A percentile compares a stretch with the other conserved stretches of the same genome.
Evolutionary conservation across 2,329 filamentous ascomycete species (phyloP).

Genomic region (Exserohilum rostratum): DNA sequence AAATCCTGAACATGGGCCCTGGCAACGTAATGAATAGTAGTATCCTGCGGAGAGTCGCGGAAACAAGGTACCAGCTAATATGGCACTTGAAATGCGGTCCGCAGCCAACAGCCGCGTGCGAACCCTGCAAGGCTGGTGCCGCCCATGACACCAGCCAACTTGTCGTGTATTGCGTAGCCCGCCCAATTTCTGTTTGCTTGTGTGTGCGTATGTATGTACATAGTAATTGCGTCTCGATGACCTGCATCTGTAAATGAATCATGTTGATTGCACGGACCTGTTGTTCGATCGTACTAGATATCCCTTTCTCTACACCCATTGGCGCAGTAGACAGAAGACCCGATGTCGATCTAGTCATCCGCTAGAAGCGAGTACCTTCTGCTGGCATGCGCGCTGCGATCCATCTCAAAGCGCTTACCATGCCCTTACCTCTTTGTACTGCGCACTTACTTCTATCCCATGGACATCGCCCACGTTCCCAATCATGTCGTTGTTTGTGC

Average conservation of each 20-base stretch:
- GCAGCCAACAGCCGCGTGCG: background rate
- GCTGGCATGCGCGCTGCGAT: background rate
- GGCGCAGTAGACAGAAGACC: background rate
- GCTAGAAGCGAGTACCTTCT: background rate
- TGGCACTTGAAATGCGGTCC: background rate
- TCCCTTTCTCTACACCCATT: background rate
- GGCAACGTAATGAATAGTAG: background rate
- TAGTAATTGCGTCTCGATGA: background rate
- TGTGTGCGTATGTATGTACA: background rate
- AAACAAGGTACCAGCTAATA: background rate
- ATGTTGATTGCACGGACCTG: background rate
- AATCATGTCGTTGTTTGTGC: conserved; percentile 12
- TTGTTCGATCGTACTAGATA: background rate
- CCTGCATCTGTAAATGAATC: background rate
- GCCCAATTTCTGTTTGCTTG: background rate
- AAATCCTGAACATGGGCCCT: background rate
- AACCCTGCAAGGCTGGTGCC: background rate
- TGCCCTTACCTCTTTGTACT: background rate
- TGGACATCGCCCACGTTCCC: background rate
- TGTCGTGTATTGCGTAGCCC: background rate
- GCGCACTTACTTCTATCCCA: background rate
- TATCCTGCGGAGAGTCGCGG: background rate
- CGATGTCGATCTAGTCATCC: background rate
- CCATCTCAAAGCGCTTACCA: background rate
- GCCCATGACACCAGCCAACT: background rate